Conservation (phyloP, 495 filamentous ascomycete genomes). For the Lasiosphaeria ovina region DNA sequence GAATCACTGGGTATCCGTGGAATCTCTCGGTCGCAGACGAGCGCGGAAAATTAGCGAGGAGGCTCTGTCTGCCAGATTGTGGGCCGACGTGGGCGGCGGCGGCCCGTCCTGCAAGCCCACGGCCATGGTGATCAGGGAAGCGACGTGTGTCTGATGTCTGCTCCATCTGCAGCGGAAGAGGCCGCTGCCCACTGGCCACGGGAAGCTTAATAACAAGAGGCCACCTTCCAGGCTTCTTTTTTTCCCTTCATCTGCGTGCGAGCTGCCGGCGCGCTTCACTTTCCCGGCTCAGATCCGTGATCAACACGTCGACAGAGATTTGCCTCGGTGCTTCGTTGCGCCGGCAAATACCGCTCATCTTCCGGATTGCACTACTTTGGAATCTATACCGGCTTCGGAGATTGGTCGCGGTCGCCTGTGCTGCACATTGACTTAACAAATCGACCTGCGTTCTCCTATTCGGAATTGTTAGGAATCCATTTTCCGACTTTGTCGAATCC, state of each 20-base stretch:
- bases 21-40: not conserved
- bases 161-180: conserved; percentile 14
- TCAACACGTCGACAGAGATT: too few species aligned
- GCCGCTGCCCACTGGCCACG: conserved; percentile 15
- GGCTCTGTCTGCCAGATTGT: not conserved
- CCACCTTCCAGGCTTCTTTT: not conserved
- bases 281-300: too few species aligned
- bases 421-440: not conserved
- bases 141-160: conserved; percentile 14
- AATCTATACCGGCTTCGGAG: not conserved
- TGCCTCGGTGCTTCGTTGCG: not conserved
- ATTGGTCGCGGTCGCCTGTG: not conserved
- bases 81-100: conserved; percentile 9
- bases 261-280: too few species aligned
- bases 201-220: conserved; percentile 7
- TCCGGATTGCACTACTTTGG: too few species aligned
- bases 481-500: too few species aligned
- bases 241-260: not conserved
- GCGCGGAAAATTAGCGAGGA: not conserved
- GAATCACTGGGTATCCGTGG: not conserved
- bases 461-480: too few species aligned
- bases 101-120: conserved; percentile 16
- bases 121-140: conserved; percentile 8
- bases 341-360: not conserved
- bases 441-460: too few species aligned